phyloP scores from a whole-genome alignment of 352 stramenopile genomes.

The Achlya hypogyna region DNA sequence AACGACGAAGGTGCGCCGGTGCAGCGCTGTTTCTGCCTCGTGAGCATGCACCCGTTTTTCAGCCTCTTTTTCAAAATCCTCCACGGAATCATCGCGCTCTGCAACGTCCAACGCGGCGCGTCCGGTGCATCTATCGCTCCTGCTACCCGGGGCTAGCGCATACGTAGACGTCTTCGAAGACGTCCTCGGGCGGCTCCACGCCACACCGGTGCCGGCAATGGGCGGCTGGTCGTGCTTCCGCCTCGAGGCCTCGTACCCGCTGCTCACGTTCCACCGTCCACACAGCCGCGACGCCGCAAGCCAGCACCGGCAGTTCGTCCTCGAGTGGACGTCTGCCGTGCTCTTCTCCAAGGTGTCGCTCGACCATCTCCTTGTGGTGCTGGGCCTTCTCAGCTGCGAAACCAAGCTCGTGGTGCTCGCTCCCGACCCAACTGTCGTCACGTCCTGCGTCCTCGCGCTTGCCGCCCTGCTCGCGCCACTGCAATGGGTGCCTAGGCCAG shows the following conservation, averaged over 20 bases:
- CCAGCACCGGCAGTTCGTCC: constrained; percentile 47
- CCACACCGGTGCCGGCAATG: constrained; percentile 60
- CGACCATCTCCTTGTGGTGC: constrained; percentile 67
- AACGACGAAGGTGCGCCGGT: not conserved
- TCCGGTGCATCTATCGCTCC: constrained; percentile 13
- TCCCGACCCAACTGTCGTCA: constrained; percentile 65
- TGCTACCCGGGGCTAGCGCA: constrained; percentile 22
- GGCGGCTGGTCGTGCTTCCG: constrained; percentile 62
- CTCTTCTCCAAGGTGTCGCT: constrained; percentile 66
- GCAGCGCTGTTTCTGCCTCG: constrained; percentile 55
- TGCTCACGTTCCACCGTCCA: constrained; percentile 65
- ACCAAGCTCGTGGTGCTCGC: constrained; percentile 69
- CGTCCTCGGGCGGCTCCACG: constrained; percentile 45
- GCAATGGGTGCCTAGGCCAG: constrained; percentile 34
- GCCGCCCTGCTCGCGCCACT: constrained; percentile 57
- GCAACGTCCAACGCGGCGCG: constrained; percentile 44
- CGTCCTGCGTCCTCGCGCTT: constrained; percentile 60
- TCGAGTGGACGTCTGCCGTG: constrained; percentile 62
- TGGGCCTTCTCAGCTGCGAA: constrained; percentile 68
- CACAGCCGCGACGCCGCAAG: constrained; percentile 47
- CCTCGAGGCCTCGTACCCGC: constrained; percentile 43
- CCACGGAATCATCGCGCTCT: constrained; percentile 61
- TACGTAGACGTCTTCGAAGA: constrained; percentile 57
- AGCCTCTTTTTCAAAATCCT: constrained; percentile 79
- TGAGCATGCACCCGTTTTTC: constrained; percentile 75